Conservation (phyloP, 306 rosid species). For the Canavalia ensiformis region DNA sequence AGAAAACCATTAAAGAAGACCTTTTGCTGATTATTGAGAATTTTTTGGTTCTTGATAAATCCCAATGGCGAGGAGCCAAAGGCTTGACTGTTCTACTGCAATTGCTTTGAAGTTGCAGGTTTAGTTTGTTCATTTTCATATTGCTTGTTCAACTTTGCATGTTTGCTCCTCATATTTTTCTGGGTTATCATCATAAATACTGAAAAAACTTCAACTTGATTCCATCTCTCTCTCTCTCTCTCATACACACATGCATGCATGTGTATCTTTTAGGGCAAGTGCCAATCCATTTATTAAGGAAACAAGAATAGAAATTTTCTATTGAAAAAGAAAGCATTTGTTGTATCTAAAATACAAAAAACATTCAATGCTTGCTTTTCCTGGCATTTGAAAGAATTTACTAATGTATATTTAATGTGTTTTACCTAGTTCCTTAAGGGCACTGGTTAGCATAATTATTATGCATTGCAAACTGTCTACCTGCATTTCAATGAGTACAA, state of each 20-base stretch:
- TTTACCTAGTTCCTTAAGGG: background rate
- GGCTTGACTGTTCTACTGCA: background rate
- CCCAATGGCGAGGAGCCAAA: background rate
- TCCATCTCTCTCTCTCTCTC: background rate
- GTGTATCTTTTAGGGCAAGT: background rate
- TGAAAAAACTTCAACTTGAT: background rate
- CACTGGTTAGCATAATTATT: background rate
- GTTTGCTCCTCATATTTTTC: slow-evolving; percentile 24
- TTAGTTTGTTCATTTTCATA: slow-evolving; percentile 25
- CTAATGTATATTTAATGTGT: background rate
- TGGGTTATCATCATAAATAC: background rate
- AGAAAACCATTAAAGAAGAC: background rate
- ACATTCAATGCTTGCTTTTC: background rate
- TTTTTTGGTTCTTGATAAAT: background rate
- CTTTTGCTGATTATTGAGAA: background rate
- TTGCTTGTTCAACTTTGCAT: slow-evolving; percentile 28
- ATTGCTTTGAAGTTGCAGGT: background rate
- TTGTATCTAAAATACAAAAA: background rate
- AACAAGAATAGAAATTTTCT: background rate
- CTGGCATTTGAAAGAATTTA: background rate
- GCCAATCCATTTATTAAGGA: background rate
- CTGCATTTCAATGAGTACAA: background rate
- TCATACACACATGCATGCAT: background rate
- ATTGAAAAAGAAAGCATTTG: background rate
- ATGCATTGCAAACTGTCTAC: background rate